Base-by-base conservation (phyloP, 75 land plant species). In the Sequoia sempervirens region DNA sequence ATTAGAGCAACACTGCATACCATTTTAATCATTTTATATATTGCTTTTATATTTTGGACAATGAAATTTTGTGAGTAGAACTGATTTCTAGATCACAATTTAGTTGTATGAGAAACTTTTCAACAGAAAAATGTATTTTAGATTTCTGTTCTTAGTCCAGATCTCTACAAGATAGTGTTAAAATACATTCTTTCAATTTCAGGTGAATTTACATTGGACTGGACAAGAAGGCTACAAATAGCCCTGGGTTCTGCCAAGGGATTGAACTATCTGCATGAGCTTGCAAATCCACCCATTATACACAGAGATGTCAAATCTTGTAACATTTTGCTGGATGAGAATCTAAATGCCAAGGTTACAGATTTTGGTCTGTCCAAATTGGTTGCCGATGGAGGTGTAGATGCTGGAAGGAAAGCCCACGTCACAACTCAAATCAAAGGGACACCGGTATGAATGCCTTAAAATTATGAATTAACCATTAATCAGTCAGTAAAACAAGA, bases 121-220 rank as follows among this genome's bases (percentile, higher is more conserved):
- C 38, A 92, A 5, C 85, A 85, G n/a, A 89, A 90, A 0, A 85
- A 84, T 81, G 80, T 93, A 36, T 85, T 85, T 52, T 94, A 92
- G 93, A 85, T 58, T 52, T 45, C 26, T 38, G 78, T 18, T 20
- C n/a, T 0, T 54, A 81, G 58, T 80, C n/a, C 32, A 66, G 7
- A 66, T 15, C 70, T 28, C 8, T 28, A 5, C 0, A 66, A 28
- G 32, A 66, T 1, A 26, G 0, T 66, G 18, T 5, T 66, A 66
- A 5, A 66, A 15, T 66, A 11, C 10, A 9, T 66, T 28, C 32
- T 15, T 66, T 17, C 70, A 66, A 66, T 7, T 6, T 66, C 70
- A n/a, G 70, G 70, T 28, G 81, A 40, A 2, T 0, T 14, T 13
- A 73, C n/a, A 23, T 5, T 88, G 28, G 88, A 86, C 75, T 89